These are phyloP conservation scores for Dictyostelium purpureum DNA, from an alignment of 78 protist species.

Conservation along the genomic window DNA sequence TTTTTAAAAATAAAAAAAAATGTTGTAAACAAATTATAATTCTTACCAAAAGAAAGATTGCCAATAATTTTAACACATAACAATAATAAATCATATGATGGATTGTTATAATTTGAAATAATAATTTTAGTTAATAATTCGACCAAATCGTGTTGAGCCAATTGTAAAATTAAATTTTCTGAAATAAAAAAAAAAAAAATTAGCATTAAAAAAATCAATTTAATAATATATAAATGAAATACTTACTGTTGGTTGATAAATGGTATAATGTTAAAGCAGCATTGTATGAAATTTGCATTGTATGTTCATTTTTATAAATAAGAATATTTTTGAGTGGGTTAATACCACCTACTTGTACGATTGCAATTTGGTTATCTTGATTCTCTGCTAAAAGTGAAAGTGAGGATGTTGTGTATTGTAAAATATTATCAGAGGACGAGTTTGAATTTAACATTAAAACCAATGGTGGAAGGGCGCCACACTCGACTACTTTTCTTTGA, in stretches of 20 bases:
- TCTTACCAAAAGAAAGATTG: constrained; percentile 36
- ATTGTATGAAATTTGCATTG: constrained; percentile 5
- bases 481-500: constrained; percentile 69
- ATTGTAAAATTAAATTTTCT: constrained; percentile 7
- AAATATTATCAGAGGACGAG: constrained; percentile 24
- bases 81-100: constrained; percentile 37
- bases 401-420: constrained; percentile 2
- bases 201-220: neutral
- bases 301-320: neutral
- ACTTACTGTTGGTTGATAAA: constrained; percentile 45
- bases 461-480: constrained; percentile 67
- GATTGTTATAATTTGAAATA: constrained; percentile 54
- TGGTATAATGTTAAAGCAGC: constrained; percentile 35
- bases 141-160: constrained; percentile 46
- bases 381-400: constrained; percentile 29
- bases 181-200: too few species aligned
- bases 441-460: constrained; percentile 26
- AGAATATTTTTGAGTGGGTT: constrained; percentile 37
- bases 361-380: constrained; percentile 43
- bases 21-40: neutral
- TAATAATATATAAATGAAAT: neutral
- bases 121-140: constrained; percentile 40
- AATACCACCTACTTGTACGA: constrained; percentile 61
- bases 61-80: constrained; percentile 41
- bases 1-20: neutral